phyloP scores from a whole-genome alignment of 1,284 basidiomycete species.

The Naganishia sp. region DNA sequence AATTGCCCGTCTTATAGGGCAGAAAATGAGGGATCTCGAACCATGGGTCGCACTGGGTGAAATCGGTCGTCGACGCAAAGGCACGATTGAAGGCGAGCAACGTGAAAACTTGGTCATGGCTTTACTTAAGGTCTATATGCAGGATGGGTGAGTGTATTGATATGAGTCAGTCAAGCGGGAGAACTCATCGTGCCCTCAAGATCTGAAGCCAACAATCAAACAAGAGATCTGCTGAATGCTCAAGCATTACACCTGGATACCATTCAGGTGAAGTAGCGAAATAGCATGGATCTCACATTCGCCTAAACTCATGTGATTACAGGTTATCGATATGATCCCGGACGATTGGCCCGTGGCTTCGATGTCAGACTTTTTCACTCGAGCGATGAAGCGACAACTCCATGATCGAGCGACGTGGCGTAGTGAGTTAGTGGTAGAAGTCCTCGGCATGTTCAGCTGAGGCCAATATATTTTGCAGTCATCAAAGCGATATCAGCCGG shows the following conservation, averaged over 20 bases:
- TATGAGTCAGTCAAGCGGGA: not conserved
- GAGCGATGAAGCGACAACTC: slow-evolving; percentile 72
- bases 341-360: slow-evolving; percentile 70
- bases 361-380: slow-evolving; percentile 72
- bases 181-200: slow-evolving; percentile 13
- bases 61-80: slow-evolving; percentile 43
- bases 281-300: not conserved
- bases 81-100: slow-evolving; percentile 60
- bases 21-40: slow-evolving; percentile 55
- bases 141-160: slow-evolving; percentile 60
- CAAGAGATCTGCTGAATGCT: slow-evolving; percentile 70
- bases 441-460: too few species aligned
- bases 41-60: slow-evolving; percentile 61
- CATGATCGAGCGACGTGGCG: slow-evolving; percentile 58
- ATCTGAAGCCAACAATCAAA: slow-evolving; percentile 60
- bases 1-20: slow-evolving; percentile 58
- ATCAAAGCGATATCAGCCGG: slow-evolving; percentile 51
- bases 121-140: slow-evolving; percentile 77
- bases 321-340: slow-evolving; percentile 73
- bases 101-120: slow-evolving; percentile 66
- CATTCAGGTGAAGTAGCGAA: slow-evolving; percentile 62
- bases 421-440: slow-evolving; percentile 25
- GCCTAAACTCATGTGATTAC: slow-evolving; percentile 16
- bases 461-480: slow-evolving; percentile 29
- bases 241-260: slow-evolving; percentile 77